phyloP scores from a whole-genome alignment of 768 basidiomycete species.

The Suillus subalutaceus region DNA sequence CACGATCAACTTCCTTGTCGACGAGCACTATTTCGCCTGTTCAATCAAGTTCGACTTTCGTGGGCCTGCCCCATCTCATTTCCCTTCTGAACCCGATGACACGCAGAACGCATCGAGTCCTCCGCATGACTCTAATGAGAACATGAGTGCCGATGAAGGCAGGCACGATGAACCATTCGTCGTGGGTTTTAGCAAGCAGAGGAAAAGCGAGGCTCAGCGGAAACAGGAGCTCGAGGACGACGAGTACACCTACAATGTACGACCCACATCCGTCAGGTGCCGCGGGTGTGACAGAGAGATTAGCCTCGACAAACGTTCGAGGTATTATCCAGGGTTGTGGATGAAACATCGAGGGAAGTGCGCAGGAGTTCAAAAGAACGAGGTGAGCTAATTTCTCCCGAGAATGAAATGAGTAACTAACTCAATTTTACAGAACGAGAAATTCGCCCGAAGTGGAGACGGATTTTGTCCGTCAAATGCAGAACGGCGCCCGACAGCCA shows the following conservation, averaged over 20 bases:
- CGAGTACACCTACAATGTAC: slow-evolving; percentile 26
- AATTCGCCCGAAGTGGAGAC: background rate
- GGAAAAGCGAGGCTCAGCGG: slow-evolving; percentile 30
- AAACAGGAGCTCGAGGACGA: slow-evolving; percentile 33
- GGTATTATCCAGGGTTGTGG: slow-evolving; percentile 41
- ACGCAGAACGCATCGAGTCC: background rate
- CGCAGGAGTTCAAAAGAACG: slow-evolving; percentile 21
- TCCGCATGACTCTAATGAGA: background rate
- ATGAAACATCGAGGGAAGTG: slow-evolving; percentile 36
- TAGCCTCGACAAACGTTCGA: slow-evolving; percentile 36
- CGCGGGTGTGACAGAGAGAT: slow-evolving; percentile 33
- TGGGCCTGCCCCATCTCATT: background rate
- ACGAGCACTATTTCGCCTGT: slow-evolving; percentile 31
- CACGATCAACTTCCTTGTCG: slow-evolving; percentile 29
- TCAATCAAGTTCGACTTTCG: slow-evolving; percentile 10
- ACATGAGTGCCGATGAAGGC: background rate
- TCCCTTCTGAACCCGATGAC: background rate
- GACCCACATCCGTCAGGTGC: slow-evolving; percentile 32
- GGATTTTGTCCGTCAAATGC: background rate
- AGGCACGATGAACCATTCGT: background rate
- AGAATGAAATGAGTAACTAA: slow-evolving; percentile 15
- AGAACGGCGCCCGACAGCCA: slow-evolving; percentile 8
- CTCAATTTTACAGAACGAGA: slow-evolving; percentile 21
- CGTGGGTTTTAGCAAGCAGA: slow-evolving; percentile 29
- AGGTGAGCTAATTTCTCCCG: slow-evolving; percentile 24